These are phyloP conservation scores for Schizochytrium sp. DNA, from an alignment of 108 stramenopile species.

Conservation along the genomic window DNA sequence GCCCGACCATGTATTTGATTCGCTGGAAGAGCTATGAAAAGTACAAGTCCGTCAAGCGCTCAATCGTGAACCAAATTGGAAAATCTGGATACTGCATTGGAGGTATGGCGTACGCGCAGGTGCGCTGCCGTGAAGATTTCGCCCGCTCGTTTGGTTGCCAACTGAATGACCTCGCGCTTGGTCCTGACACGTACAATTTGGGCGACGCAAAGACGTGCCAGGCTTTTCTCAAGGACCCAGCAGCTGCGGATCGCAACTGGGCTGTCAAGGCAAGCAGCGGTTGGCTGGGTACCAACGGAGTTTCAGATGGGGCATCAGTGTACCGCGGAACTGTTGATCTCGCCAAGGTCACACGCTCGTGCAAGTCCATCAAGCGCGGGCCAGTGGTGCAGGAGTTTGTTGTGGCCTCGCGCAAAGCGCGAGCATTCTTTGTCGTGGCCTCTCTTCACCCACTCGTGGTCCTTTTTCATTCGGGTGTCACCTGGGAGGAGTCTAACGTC, in stretches of 20 bases:
- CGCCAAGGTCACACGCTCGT: not conserved
- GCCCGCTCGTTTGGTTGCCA: not conserved
- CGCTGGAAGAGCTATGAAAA: slow-evolving; percentile 12
- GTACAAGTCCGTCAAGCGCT: not conserved
- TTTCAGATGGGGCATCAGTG: not conserved
- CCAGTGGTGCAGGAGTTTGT: not conserved
- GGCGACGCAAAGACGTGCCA: not conserved
- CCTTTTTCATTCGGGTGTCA: not conserved
- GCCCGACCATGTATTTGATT: not conserved
- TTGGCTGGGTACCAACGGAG: not conserved
- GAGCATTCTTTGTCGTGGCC: not conserved
- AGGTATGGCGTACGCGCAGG: not conserved
- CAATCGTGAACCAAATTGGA: not conserved
- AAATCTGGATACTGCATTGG: not conserved
- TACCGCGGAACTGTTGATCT: not conserved
- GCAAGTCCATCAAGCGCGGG: not conserved
- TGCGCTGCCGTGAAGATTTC: not conserved
- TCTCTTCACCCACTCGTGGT: not conserved
- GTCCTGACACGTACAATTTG: not conserved
- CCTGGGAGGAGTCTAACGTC: not conserved
- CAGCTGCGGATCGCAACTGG: not conserved
- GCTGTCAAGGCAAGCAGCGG: not conserved
- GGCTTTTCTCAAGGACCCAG: not conserved
- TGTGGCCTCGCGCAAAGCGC: not conserved
- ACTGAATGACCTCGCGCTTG: not conserved